phyloP scores from a whole-genome alignment of 176 grass and related monocot species.

The Oryza glumipatula region DNA sequence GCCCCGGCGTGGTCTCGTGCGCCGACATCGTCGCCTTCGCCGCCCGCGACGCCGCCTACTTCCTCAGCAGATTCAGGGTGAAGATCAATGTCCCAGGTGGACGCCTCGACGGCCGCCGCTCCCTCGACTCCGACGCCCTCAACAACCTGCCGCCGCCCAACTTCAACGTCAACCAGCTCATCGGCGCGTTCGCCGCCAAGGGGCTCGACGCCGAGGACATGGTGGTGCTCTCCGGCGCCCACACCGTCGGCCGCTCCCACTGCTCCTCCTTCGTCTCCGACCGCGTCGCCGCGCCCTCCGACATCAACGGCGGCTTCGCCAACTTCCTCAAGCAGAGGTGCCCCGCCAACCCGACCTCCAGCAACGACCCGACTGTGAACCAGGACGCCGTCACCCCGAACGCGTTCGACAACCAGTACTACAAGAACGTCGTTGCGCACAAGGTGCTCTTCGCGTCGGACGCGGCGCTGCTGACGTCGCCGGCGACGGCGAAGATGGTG shows the following conservation, averaged over 20 bases:
- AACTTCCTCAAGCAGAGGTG: conserved; percentile 10
- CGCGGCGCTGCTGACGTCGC: background rate
- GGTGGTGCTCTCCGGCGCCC: conserved; percentile 45
- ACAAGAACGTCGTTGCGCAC: conserved; percentile 6
- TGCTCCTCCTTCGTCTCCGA: conserved; percentile 53
- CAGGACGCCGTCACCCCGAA: background rate
- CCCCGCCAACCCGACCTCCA: background rate
- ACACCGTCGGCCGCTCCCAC: conserved; percentile 44
- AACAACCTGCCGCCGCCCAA: conserved; percentile 40
- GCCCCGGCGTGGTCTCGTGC: conserved; percentile 50
- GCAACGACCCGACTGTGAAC: conserved; percentile 13
- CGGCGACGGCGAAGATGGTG: conserved; percentile 3
- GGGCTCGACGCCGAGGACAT: conserved; percentile 53
- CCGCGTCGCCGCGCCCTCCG: conserved; percentile 34
- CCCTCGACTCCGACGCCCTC: conserved; percentile 22
- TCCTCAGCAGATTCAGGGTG: conserved; percentile 17
- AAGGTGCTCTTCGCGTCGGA: background rate
- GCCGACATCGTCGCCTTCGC: conserved; percentile 57
- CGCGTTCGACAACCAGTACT: background rate
- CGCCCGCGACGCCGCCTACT: conserved; percentile 40
- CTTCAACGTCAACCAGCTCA: conserved; percentile 17
- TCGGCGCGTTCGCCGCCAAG: conserved; percentile 30
- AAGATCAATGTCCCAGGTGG: conserved; percentile 50
- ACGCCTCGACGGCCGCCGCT: conserved; percentile 45
- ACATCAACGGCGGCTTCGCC: conserved; percentile 22